Evolutionary conservation across 495 filamentous ascomycete species (phyloP).

Genomic region (Penicillium dipodomyicola): DNA sequence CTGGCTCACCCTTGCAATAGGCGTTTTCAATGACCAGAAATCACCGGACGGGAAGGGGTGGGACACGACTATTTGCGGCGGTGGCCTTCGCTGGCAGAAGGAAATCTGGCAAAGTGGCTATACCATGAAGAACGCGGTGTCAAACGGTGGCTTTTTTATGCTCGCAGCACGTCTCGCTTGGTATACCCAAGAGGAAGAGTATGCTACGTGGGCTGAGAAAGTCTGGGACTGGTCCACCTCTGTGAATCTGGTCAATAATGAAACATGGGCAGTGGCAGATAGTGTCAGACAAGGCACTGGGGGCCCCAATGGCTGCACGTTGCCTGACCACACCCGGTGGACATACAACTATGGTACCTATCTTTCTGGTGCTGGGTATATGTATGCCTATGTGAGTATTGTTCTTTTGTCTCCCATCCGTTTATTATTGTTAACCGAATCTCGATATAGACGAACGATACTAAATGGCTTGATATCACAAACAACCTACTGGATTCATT

Average conservation of each 20-base stretch:
- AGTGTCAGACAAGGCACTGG: slow-evolving; percentile 1
- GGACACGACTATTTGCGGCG: slow-evolving; percentile 61
- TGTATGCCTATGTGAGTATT: slow-evolving; percentile 56
- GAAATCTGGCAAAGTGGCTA: slow-evolving; percentile 70
- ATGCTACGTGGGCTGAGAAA: slow-evolving; percentile 65
- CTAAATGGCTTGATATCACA: slow-evolving; percentile 3
- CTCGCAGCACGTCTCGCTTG: slow-evolving; percentile 64
- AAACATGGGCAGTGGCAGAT: slow-evolving; percentile 56
- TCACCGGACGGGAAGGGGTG: slow-evolving; percentile 47
- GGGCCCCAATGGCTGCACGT: slow-evolving; percentile 25
- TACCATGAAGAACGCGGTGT: slow-evolving; percentile 71
- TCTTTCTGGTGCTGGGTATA: slow-evolving; percentile 64
- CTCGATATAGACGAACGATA: background rate
- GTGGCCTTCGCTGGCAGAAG: slow-evolving; percentile 82
- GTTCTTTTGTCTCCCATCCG: background rate
- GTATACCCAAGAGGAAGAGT: slow-evolving; percentile 68
- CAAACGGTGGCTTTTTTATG: slow-evolving; percentile 75
- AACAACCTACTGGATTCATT: slow-evolving; percentile 1
- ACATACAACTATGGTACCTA: slow-evolving; percentile 69
- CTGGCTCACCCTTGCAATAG: slow-evolving; percentile 56
- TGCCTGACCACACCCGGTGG: slow-evolving; percentile 53
- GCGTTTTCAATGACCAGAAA: slow-evolving; percentile 58
- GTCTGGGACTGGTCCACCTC: slow-evolving; percentile 62
- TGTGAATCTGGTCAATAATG: slow-evolving; percentile 49
- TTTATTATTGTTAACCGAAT: background rate